These are phyloP conservation scores for Ciborinia camelliae DNA, from an alignment of 2,329 filamentous ascomycete species.

Conservation along the genomic window DNA sequence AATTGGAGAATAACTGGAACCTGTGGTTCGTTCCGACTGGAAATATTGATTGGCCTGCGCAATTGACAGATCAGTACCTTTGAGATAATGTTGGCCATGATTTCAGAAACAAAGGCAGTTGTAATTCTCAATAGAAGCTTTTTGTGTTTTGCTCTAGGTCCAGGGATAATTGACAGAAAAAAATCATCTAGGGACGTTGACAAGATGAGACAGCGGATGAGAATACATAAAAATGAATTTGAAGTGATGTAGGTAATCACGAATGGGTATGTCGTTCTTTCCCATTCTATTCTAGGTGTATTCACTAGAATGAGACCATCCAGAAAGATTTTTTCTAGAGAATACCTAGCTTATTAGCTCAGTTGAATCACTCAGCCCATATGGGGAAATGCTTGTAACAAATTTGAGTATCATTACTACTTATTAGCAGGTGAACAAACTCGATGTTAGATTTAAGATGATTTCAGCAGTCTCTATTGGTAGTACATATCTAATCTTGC, in stretches of 20 bases:
- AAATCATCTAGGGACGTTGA: background rate
- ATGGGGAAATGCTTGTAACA: background rate
- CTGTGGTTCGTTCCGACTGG: background rate
- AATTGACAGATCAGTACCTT: background rate
- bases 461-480: background rate
- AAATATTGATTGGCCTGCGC: background rate
- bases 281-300: background rate
- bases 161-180: background rate
- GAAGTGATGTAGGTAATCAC: background rate
- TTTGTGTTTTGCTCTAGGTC: background rate
- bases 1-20: background rate
- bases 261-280: background rate
- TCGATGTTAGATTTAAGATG: background rate
- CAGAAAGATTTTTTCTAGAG: background rate
- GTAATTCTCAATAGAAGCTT: background rate
- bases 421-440: background rate
- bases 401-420: background rate
- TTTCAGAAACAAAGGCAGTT: background rate
- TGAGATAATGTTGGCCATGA: background rate
- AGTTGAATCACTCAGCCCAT: background rate
- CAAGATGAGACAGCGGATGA: background rate
- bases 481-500: background rate
- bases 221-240: background rate
- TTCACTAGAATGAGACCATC: background rate
- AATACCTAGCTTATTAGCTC: background rate